Evolutionary conservation across 1,284 basidiomycete species (phyloP), one percentile per base, ranked within the genome.

Genomic region (Grifola frondosa): DNA sequence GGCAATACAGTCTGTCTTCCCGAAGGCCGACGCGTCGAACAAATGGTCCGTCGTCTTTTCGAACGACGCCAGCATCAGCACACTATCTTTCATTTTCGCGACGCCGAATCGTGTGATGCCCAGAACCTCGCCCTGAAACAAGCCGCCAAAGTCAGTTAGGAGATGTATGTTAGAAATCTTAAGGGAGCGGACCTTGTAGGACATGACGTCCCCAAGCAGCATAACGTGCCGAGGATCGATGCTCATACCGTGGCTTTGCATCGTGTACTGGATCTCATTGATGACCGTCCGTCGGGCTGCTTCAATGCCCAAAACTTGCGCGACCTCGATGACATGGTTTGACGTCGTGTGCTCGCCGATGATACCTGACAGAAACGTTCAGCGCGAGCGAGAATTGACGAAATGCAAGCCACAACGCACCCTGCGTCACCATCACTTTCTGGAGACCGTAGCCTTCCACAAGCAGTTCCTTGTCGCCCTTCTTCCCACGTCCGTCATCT

Each of bases 1-100:
- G 25, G 92, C 84, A 46, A 99, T 97, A 44, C 80, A 82, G 61
- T 99, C 97, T 42, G 86, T 93, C 70, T 99, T 98, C 15, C 94
- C 93, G 64, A 88, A 97, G 8, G 97, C 88, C 4, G 97, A 91
- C 1, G 97, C 97, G 60, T 99, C 95, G 68, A 99, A 99, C 50
- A 99, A 70, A 66, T 99, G 97, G 70, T 99, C 97, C 10, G 97
- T 99, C 21, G 97, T 99, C 74, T 99, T 99, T 69, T 99, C 97
- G 66, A 99, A 99, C 23, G 93, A 97, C 9, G 97, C 97, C 59
- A 99, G 75, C 97, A 99, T 99, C 57, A 99, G 80, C 1, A 98
- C 95, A 58, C 93, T 97, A 69, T 99, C 97, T 71, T 99, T 99
- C 93, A 99, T 99, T 71, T 99, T 99, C 19, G 96, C 93, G n/a